Conservation (phyloP, 192 early-diverging fungal genomes). For the Coemansia sp. region DNA sequence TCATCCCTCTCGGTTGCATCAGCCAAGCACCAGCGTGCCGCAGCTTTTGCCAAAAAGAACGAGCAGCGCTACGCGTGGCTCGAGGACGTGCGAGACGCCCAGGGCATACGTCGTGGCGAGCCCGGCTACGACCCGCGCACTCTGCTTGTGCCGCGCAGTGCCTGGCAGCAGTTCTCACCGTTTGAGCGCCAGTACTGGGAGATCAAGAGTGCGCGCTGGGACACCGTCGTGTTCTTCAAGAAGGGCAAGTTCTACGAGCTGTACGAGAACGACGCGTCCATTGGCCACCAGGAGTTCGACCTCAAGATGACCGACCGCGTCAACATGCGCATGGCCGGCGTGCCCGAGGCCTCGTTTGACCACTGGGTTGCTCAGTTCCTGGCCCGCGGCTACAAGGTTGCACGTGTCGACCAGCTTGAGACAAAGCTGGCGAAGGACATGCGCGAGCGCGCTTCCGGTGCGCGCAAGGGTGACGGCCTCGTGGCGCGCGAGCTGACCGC, state of each 20-base stretch:
- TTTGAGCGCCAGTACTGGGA: conserved; percentile 99
- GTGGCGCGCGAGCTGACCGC: conserved; percentile 82
- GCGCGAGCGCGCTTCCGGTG: conserved; percentile 62
- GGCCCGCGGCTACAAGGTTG: conserved; percentile 93
- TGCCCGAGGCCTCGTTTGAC: conserved; percentile 92
- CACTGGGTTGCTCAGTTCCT: conserved; percentile 95
- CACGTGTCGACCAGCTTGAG: conserved; percentile 97
- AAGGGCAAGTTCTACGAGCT: conserved; percentile 99
- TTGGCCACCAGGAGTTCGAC: conserved; percentile 95
- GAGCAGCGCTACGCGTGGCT: conserved; percentile 86
- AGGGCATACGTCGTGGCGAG: conserved; percentile 64
- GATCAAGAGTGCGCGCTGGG: conserved; percentile 92
- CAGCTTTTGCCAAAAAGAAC: conserved; percentile 83
- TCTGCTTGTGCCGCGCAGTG: conserved; percentile 71
- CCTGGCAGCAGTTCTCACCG: conserved; percentile 85
- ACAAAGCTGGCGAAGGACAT: conserved; percentile 90
- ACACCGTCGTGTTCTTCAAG: conserved; percentile 97
- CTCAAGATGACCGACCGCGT: conserved; percentile 93
- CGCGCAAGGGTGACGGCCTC: conserved; percentile 65
- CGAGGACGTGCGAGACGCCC: conserved; percentile 71
- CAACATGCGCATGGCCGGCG: conserved; percentile 99
- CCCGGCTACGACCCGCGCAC: conserved; percentile 91
- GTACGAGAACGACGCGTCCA: conserved; percentile 98
- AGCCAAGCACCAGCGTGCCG: conserved; percentile 52
- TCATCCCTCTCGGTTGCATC: conserved; percentile 19